These are phyloP conservation scores for Heterobasidion annosum DNA, from an alignment of 1,284 basidiomycete species.

Conservation along the genomic window DNA sequence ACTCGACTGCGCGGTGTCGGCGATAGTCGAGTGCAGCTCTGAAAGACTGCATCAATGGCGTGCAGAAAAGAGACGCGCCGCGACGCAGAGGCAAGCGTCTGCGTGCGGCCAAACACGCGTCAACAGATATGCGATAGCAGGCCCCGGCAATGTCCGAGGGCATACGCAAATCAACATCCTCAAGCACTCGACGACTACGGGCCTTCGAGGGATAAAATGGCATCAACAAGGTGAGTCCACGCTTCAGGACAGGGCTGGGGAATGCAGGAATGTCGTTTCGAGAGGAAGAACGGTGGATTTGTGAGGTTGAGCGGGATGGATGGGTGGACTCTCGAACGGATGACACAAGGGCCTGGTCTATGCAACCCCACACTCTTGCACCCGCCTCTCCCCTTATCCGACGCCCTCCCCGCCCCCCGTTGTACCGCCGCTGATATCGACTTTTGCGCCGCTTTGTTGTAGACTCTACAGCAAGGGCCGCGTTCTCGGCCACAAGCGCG, in stretches of 20 bases:
- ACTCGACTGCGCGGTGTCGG: conserved; percentile 25
- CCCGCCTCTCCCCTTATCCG: background rate
- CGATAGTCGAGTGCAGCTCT: conserved; percentile 32
- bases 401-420: background rate
- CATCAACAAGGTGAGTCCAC: conserved; percentile 16
- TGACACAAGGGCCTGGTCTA: background rate
- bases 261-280: background rate
- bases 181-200: conserved; percentile 6
- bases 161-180: conserved; percentile 3
- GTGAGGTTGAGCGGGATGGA: conserved; percentile 7
- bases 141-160: conserved; percentile 1
- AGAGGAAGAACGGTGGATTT: background rate
- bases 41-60: conserved; percentile 30
- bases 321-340: conserved; percentile 7
- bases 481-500: conserved; percentile 96
- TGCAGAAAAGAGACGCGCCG: background rate
- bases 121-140: background rate
- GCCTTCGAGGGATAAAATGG: conserved; percentile 11
- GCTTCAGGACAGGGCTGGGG: background rate
- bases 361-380: conserved; percentile 4
- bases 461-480: conserved; percentile 98
- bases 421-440: background rate
- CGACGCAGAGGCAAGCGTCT: too few species aligned
- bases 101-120: background rate
- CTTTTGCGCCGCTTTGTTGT: conserved; percentile 8